A percentile compares a stretch with the other conserved stretches of the same genome.
These are phyloP conservation scores for Fragaria nilgerrensis DNA, from an alignment of 306 rosid species.

Conservation along the genomic window DNA sequence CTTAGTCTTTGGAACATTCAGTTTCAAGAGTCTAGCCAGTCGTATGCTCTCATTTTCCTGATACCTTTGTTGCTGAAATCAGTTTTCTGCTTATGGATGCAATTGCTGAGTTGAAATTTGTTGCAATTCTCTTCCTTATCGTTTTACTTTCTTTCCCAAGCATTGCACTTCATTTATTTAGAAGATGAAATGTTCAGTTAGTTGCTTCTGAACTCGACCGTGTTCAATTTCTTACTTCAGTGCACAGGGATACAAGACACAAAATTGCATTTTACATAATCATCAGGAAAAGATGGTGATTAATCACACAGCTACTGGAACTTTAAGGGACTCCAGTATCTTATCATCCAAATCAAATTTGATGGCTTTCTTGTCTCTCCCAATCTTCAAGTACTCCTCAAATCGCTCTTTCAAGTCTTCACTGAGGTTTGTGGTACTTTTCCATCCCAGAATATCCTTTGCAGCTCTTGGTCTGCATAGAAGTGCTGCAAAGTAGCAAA, in stretches of 20 bases:
- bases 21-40: conserved; percentile 19
- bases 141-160: background rate
- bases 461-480: conserved; percentile 96
- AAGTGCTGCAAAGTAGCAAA: conserved; percentile 64
- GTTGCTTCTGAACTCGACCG: background rate
- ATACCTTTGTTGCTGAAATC: conserved; percentile 1
- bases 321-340: conserved; percentile 73
- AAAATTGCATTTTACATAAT: conserved; percentile 1
- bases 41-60: conserved; percentile 20
- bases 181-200: background rate
- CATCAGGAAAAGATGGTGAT: background rate
- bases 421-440: conserved; percentile 59
- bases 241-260: background rate
- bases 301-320: conserved; percentile 62
- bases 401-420: conserved; percentile 78
- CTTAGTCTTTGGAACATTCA: conserved; percentile 4
- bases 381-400: conserved; percentile 81
- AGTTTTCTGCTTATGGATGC: conserved; percentile 2
- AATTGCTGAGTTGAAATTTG: background rate
- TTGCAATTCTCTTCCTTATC: background rate
- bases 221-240: background rate
- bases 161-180: background rate
- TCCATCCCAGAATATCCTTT: conserved; percentile 73
- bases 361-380: conserved; percentile 75
- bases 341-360: conserved; percentile 80